Evolutionary conservation across 495 filamentous ascomycete species (phyloP), one percentile per base, ranked within the genome.

Genomic region (Cercophora sp.): DNA sequence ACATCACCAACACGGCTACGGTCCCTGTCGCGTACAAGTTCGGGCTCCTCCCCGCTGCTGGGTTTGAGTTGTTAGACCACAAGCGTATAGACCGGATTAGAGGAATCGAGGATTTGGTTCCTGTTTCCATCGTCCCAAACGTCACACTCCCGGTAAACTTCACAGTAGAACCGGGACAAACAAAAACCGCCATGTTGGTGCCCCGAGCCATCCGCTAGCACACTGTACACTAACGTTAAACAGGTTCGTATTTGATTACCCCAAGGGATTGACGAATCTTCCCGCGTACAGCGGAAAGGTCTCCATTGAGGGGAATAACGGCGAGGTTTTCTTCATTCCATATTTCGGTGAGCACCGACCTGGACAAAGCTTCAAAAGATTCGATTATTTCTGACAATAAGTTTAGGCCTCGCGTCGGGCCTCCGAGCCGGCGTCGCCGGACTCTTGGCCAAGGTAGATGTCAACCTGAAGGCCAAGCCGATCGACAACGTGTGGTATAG

Each of bases 1-100:
- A 58, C 39, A 67, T 78, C 54, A 70, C 61, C 19, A 79, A 78
- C 58, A 64, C 64, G 26, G 74, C 67, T 5, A 48, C 37, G 2
- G 46, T 56, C n/a, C 59, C 60, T 9, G 60, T 67, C 40, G 64
- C 56, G 22, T 76, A 76, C 56, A 63, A 48, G 6, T 60, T 76
- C 16, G 25, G 22, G 8, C 19, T 46, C 34, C 51, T 46, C 23
- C 24, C 22, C 10, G 23, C 18, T 24, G 24, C 15, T 5, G 44
- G 44, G 5, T 32, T 47, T 31, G 44, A 47, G 13, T 15, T 47
- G 15, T 31, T 27, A 13, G 15, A n/a, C n/a, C n/a, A n/a, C n/a
- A n/a, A n/a, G n/a, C n/a, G n/a, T n/a, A n/a, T n/a, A n/a, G n/a
- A n/a, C n/a, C n/a, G n/a, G n/a, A n/a, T n/a, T n/a, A n/a, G n/a